These are phyloP conservation scores for Penicillium brasilianum DNA, from an alignment of 2,329 filamentous ascomycete species.

Conservation along the genomic window DNA sequence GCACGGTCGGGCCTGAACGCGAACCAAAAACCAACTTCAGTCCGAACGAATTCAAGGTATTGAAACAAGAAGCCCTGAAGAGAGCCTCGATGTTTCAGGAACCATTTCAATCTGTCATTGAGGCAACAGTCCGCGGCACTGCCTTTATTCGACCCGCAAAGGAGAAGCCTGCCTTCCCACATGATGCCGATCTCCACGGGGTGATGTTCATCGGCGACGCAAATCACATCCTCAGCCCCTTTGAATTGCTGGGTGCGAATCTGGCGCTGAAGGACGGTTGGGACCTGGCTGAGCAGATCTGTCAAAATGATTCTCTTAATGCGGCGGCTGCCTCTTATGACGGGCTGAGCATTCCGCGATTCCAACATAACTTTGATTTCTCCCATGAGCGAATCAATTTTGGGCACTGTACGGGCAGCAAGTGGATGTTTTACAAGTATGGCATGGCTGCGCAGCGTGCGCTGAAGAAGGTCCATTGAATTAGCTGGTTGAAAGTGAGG, in stretches of 20 bases:
- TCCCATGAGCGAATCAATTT: constrained; percentile 9
- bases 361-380: constrained; percentile 4
- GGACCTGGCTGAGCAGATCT: constrained; percentile 52
- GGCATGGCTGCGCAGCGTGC: constrained; percentile 12
- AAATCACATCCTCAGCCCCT: constrained; percentile 57
- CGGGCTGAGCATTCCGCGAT: constrained; percentile 40
- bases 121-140: constrained; percentile 44
- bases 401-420: constrained; percentile 7
- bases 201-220: constrained; percentile 56
- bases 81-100: constrained; percentile 46
- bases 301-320: constrained; percentile 30
- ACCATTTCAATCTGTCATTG: constrained; percentile 50
- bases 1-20: not conserved
- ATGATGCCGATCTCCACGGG: constrained; percentile 33
- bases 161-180: constrained; percentile 53
- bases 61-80: constrained; percentile 8
- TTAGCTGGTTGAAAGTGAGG: no score
- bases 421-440: constrained; percentile 14
- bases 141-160: constrained; percentile 47
- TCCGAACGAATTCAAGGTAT: not conserved
- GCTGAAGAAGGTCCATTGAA: constrained; percentile 6
- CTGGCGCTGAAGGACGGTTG: constrained; percentile 54
- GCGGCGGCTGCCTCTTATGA: constrained; percentile 43
- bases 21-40: constrained; percentile 4
- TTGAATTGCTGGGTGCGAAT: constrained; percentile 56